These are phyloP conservation scores for Microdochium nivale DNA, from an alignment of 2,329 filamentous ascomycete genomes.

Conservation along the genomic window DNA sequence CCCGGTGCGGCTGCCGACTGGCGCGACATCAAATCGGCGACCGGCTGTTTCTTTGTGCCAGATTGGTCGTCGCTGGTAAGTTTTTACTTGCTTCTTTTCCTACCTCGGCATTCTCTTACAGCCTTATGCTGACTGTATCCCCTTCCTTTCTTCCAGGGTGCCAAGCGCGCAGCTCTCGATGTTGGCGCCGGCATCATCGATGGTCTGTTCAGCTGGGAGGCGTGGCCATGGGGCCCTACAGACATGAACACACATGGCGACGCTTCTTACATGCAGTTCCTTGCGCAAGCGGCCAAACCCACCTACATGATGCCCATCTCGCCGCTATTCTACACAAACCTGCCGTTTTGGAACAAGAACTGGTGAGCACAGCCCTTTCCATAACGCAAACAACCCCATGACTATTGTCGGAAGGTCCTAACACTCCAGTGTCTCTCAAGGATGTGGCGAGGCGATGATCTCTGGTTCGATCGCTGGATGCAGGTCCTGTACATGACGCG, in stretches of 20 bases:
- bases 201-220: conserved; percentile 27
- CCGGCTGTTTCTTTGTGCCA: conserved; percentile 32
- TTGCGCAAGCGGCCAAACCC: conserved; percentile 6
- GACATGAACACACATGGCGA: conserved; percentile 9
- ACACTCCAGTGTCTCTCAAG: too few species aligned
- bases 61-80: conserved; percentile 37
- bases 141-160: too few species aligned
- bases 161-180: too few species aligned
- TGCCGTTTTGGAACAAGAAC: conserved; percentile 48
- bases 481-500: conserved; percentile 33
- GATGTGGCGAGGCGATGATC: conserved; percentile 49
- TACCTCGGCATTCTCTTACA: too few species aligned
- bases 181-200: conserved; percentile 20
- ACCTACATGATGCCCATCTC: conserved; percentile 49
- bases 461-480: conserved; percentile 53
- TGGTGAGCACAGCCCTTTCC: too few species aligned
- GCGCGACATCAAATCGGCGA: conserved; percentile 27
- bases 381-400: too few species aligned
- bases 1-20: conserved; percentile 30
- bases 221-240: conserved; percentile 24
- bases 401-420: too few species aligned
- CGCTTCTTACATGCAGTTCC: conserved; percentile 5
- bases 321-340: conserved; percentile 52
- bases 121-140: too few species aligned
- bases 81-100: too few species aligned